Evolutionary conservation across 179 eudicot genomes (phyloP).

Genomic region (Beta corolliflora): DNA sequence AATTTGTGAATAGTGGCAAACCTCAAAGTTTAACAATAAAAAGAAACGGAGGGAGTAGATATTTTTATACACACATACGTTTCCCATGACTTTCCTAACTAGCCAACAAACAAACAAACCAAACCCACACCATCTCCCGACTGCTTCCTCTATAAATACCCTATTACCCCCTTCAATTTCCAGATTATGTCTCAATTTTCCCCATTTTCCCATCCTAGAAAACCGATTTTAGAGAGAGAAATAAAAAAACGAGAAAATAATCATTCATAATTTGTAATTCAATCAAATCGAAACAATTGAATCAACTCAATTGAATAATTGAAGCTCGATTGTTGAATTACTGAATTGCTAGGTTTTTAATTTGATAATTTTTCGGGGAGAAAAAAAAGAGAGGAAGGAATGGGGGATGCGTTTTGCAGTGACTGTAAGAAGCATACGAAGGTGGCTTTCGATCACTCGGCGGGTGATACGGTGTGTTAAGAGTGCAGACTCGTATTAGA

Average conservation of each 20-base stretch:
- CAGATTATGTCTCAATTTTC: background rate
- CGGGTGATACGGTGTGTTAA: conserved; percentile 81
- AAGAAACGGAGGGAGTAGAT: too few species aligned
- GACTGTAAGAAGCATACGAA: conserved; percentile 77
- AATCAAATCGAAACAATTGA: background rate
- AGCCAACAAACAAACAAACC: conserved; percentile 17
- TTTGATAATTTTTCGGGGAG: background rate
- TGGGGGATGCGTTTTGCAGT: conserved; percentile 61
- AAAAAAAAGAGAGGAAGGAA: background rate
- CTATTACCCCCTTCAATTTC: background rate
- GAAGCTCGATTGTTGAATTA: too few species aligned
- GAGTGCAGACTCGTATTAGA: conserved; percentile 84
- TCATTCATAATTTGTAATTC: background rate
- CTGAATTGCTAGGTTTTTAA: too few species aligned
- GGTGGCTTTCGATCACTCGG: conserved; percentile 76
- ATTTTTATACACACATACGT: background rate
- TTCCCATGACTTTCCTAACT: conserved; percentile 36
- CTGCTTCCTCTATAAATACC: background rate
- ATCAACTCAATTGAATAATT: too few species aligned
- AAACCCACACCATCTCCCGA: background rate
- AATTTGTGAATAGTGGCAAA: too few species aligned
- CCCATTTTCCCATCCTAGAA: background rate
- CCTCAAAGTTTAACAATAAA: too few species aligned
- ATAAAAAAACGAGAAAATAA: too few species aligned
- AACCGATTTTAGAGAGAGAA: background rate